Evolutionary conservation across 805 yeast species (phyloP), one percentile per base, ranked within the genome.

Genomic region (Candida tallmaniae): DNA sequence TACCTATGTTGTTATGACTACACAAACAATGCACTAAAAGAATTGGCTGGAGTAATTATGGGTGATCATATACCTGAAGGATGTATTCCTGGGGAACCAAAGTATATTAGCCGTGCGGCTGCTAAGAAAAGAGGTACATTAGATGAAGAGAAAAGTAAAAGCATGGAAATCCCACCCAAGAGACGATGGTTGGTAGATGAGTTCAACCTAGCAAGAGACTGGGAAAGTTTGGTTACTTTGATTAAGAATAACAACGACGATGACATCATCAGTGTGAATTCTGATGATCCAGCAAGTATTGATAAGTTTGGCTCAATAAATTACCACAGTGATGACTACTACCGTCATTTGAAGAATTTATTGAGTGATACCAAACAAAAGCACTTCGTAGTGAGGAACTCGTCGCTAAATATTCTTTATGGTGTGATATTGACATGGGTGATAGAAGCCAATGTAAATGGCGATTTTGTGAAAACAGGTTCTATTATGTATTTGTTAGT

Each of bases 1-100:
- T 77, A 77, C 47, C 52, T 78, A 30, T 78, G 83, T 46, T 70
- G 78, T 34, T 78, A 73, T 47, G 83, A 78, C 52, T 78, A 75
- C 49, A 76, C 83, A 1, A 54, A 60, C 13, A 68, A 66, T 44
- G 79, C 72, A 2, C 54, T 78, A 28, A 60, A 66, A 20, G 67
- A 74, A 35, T 45, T 74, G 20, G 76, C 71, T 3, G 64, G 67
- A 5, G 70, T 75, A 2, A 49, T 78, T 31, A 72, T 78, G 70
- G 83, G 83, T 3, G 68, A 65, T 30, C 44, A 61, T n/a, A 54
- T 54, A 11, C 66, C 83, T 0, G 65, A 60, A 24, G 83, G 83
- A 1, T 58, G 68, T 27, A 68, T 78, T 17, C 82, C 83, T 0
- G 81, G 81, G 1, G 76, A 74, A 43, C 60, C 58, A 41, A 64